Percentiles rank a stretch among this genome's conserved stretches.
Evolutionary conservation across 2,329 filamentous ascomycete genomes (phyloP).

Genomic region (Huntiella abstrusa): DNA sequence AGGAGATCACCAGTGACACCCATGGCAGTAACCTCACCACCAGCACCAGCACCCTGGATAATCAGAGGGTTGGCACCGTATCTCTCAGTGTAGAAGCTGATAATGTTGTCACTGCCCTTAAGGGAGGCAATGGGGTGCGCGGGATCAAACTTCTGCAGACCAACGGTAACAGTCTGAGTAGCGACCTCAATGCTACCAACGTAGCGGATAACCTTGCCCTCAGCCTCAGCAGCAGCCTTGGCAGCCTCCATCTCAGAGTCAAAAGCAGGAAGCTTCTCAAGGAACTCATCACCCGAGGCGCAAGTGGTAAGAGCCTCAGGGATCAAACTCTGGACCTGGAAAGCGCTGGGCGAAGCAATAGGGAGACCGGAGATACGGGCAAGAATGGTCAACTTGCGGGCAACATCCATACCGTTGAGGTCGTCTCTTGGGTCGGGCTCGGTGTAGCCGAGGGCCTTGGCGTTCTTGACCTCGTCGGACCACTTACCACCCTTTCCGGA

Average conservation of each 20-base stretch:
- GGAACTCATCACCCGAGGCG: constrained; percentile 66
- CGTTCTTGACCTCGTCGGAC: constrained; percentile 79
- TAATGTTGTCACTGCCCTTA: constrained; percentile 97
- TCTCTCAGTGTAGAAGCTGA: constrained; percentile 92
- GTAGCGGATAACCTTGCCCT: constrained; percentile 84
- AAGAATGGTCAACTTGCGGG: constrained; percentile 89
- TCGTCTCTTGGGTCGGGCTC: constrained; percentile 78
- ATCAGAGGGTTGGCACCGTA: constrained; percentile 85
- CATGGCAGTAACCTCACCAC: constrained; percentile 93
- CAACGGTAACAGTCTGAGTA: constrained; percentile 72
- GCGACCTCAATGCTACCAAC: constrained; percentile 81
- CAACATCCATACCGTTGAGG: constrained; percentile 74
- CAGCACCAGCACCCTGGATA: constrained; percentile 84
- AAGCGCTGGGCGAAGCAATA: constrained; percentile 66
- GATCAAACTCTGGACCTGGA: constrained; percentile 87
- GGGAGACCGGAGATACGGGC: constrained; percentile 68
- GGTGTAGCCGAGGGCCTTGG: constrained; percentile 83
- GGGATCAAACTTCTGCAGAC: constrained; percentile 72
- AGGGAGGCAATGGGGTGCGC: constrained; percentile 83
- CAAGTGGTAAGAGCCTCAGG: constrained; percentile 67
- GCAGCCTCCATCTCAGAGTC: constrained; percentile 79
- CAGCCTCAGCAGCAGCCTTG: constrained; percentile 66
- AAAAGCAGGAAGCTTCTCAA: constrained; percentile 60
- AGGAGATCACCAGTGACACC: constrained; percentile 86
- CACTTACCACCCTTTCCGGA: constrained; percentile 59